Evolutionary conservation across 306 rosid genomes (phyloP), one percentile per base, ranked within the genome.

Genomic region (barrel medic (Medicago truncatula)): DNA sequence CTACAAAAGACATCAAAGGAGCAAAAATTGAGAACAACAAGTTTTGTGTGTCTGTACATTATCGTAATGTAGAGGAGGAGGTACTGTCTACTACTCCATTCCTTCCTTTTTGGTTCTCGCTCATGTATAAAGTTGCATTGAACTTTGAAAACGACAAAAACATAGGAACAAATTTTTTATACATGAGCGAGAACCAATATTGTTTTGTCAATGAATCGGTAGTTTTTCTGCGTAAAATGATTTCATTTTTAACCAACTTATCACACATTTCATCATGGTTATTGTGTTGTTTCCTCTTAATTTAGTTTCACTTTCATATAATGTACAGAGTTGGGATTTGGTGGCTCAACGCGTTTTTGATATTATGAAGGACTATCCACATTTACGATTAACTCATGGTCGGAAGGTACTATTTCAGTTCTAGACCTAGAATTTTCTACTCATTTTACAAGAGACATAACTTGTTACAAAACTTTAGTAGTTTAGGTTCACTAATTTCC

Each of bases 31-130:
- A 94, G 85, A 75, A 85, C 78, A 94, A 94, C 65, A 94, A 90
- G 78, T 94, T 94, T 82, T 94, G 98, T 36, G 96, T 80, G 38
- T 92, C 98, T 76, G 93, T 94, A 76, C 98, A 94, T 79, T 94
- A 94, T 83, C 97, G 98, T 61, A 94, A 92, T 4, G 97, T 94
- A 68, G 89, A 88, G 14, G 96, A 90, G 68, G 80, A 87, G 93
- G 98, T 94, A 86, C 3, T 54, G 31, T 17, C 49, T 44, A 58
- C 61, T 58, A 13, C 54, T 66, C 57, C 31, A 0, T 80, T 21
- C 13, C 0, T 52, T 52, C 7, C 14, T 43, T 43, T 43, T 43
- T 9, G 9, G 9, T 10, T 43, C 5, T 2, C 4, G 15, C 6
- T 12, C 15, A 4, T 46, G 53, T 46, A 46, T 15, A 46, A 46